These are phyloP conservation scores for Cladorrhinum samala DNA, from an alignment of 495 filamentous ascomycete species.

Conservation along the genomic window DNA sequence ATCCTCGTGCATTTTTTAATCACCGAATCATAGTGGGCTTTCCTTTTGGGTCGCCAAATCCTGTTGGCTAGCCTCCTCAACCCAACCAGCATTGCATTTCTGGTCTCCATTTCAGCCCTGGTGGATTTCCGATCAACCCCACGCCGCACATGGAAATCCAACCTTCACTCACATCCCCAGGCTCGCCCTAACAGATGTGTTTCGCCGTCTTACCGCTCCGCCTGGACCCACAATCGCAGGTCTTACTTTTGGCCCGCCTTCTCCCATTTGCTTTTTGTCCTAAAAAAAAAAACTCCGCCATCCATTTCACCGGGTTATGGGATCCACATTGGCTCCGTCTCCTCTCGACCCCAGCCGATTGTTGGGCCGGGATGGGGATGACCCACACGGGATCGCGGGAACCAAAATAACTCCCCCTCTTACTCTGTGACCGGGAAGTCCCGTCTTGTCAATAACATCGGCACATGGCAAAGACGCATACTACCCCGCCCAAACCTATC, in stretches of 20 bases:
- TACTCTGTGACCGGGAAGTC: neutral
- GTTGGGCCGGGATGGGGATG: neutral
- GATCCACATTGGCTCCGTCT: neutral
- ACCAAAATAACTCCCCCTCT: neutral
- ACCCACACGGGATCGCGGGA: neutral
- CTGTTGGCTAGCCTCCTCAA: too few relatives aligned
- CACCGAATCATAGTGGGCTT: neutral
- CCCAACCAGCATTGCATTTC: too few relatives aligned
- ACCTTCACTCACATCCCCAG: too few relatives aligned
- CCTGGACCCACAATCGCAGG: too few relatives aligned
- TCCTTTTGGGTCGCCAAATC: constrained; percentile 1
- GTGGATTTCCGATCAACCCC: neutral
- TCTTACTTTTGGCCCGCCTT: too few relatives aligned
- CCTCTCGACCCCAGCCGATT: neutral
- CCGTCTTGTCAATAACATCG: neutral
- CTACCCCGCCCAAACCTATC: neutral
- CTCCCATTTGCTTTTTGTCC: too few relatives aligned
- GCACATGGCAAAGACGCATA: neutral
- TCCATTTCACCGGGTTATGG: neutral
- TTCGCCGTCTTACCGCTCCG: neutral
- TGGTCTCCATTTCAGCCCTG: neutral
- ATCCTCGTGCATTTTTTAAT: neutral
- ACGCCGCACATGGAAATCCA: neutral
- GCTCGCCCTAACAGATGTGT: too few relatives aligned
- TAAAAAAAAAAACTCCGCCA: neutral